phyloP scores from a whole-genome alignment of 1,284 basidiomycete species.

The Ceratobasidium theobromae region DNA sequence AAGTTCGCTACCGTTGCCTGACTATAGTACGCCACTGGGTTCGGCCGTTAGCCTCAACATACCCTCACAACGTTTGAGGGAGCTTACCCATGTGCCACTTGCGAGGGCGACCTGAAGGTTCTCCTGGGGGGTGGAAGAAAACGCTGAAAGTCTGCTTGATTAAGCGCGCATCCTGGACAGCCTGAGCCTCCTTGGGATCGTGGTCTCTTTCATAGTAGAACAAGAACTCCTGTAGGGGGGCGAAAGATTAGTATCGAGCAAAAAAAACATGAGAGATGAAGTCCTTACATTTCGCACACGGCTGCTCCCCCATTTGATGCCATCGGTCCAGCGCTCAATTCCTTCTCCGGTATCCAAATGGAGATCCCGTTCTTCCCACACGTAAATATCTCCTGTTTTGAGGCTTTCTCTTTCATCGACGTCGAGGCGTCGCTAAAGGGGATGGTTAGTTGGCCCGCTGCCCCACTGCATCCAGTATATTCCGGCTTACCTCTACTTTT shows the following conservation, averaged over 20 bases:
- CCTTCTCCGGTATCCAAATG: conserved; percentile 3
- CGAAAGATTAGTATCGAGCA: background rate
- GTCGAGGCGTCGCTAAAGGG: conserved; percentile 5
- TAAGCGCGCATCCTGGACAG: conserved; percentile 2
- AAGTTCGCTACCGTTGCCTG: conserved; percentile 12
- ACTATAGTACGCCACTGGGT: conserved; percentile 18
- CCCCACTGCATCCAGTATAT: background rate
- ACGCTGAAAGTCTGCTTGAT: conserved; percentile 29
- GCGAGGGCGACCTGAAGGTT: conserved; percentile 1
- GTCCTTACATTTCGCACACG: conserved; percentile 26
- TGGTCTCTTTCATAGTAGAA: conserved; percentile 28
- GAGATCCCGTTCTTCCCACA: conserved; percentile 26
- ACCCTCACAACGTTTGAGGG: background rate
- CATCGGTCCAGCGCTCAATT: conserved; percentile 28
- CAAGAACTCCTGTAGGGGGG: conserved; percentile 8
- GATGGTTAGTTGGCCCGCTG: background rate
- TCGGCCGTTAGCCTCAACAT: background rate
- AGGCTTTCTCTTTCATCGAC: conserved; percentile 21
- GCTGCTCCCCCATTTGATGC: conserved; percentile 30
- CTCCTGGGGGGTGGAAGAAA: conserved; percentile 1
- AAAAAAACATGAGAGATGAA: background rate
- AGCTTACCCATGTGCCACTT: conserved; percentile 30
- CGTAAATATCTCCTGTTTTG: conserved; percentile 9
- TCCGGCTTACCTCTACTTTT: conserved; percentile 8
- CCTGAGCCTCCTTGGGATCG: conserved; percentile 19